Conservation (phyloP, 495 filamentous ascomycete genomes). For the Xylaria scruposa region DNA sequence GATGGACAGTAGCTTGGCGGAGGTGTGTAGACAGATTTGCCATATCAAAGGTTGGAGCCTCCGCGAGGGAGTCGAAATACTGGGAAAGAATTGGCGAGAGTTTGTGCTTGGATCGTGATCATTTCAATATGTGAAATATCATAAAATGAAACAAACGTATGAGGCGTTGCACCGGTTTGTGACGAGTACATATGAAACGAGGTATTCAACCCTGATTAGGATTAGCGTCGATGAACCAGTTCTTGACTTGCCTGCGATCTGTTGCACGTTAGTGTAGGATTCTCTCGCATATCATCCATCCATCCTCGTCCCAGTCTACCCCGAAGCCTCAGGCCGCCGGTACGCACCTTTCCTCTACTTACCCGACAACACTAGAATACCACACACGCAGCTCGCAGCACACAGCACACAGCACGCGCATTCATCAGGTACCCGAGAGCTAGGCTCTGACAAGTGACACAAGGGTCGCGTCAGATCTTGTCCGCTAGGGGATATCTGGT, state of each 20-base stretch:
- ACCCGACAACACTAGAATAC: slow-evolving; percentile 3
- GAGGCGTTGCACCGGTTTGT: no score
- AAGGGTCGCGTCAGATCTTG: slow-evolving; percentile 24
- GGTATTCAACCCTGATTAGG: not conserved
- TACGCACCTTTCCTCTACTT: not conserved
- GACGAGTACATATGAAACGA: not conserved
- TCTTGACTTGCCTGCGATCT: not conserved
- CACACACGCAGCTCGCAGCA: not conserved
- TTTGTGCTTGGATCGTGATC: slow-evolving; percentile 73
- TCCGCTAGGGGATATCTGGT: slow-evolving; percentile 23
- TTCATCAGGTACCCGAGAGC: slow-evolving; percentile 20
- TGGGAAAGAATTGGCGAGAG: slow-evolving; percentile 79
- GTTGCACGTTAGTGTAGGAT: slow-evolving; percentile 12
- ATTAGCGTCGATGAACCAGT: not conserved
- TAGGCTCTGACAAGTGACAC: slow-evolving; percentile 18
- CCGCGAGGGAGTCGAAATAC: slow-evolving; percentile 68
- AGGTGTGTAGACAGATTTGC: slow-evolving; percentile 75
- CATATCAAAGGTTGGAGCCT: slow-evolving; percentile 78
- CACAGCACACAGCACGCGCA: not conserved
- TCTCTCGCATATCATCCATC: slow-evolving; percentile 16
- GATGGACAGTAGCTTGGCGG: slow-evolving; percentile 82
- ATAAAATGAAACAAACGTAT: not conserved
- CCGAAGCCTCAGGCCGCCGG: slow-evolving; percentile 16
- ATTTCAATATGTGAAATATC: not conserved
- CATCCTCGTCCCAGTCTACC: slow-evolving; percentile 13